Base-by-base conservation (phyloP, 345 rosid genomes). In the Draba incana region DNA sequence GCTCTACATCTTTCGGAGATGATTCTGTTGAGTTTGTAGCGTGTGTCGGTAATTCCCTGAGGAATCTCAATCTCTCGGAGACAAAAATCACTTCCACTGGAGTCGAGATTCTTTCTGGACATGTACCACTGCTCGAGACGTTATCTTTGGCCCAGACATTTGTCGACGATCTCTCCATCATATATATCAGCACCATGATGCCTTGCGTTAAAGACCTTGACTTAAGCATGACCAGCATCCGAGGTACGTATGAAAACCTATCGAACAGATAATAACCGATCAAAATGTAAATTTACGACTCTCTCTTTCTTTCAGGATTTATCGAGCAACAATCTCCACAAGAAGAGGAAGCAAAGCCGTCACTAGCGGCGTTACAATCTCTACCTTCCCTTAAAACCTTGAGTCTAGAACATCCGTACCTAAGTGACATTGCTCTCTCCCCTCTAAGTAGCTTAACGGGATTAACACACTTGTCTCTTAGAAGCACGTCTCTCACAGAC, bases 11-110 rank as follows among this genome's bases (percentile, higher is more conserved):
- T 62, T 64, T 91, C 4, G 84, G 82, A 46, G 99, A 94, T 82
- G 90, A 87, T 70, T 81, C 92, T 2, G 58, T 81, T 71, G 88
- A 82, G 63, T 57, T 62, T 59, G 57, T 94, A 67, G 84, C 79
- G 25, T 64, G 69, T 64, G 62, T 87, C 46, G 97, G 96, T 60
- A 81, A 82, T 48, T 79, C 65, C 68, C 80, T 94, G 74, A 86
- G 77, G 79, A 56, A 63, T 79, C 80, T 94, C 62, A 85, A 81
- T 76, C 84, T 94, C 69, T 77, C 84, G 62, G 57, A 77, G 59
- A 91, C 99, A 25, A 83, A 75, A 81, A 80, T 94, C 78, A 84
- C 88, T 68, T 82, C 96, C 54, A 49, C 75, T 15, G 96, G 92
- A 46, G 44, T 94, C 8, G 82, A 70, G 56, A 61, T 78, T 49